Conservation (phyloP, 2,329 filamentous ascomycete genomes). For the Orbilia blumenaviensis region DNA sequence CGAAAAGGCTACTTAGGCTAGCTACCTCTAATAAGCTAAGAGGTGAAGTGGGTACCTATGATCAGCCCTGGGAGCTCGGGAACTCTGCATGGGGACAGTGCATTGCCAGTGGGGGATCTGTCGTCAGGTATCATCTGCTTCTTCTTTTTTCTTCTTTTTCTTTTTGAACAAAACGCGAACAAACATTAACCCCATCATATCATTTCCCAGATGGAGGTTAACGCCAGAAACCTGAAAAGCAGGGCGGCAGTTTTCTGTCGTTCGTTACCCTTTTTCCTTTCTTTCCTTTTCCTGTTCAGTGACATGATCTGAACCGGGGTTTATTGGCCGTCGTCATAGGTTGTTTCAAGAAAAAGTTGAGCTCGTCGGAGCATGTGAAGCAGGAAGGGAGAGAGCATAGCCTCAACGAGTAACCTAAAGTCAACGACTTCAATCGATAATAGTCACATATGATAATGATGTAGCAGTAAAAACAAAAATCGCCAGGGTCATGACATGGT, state of each 20-base stretch:
- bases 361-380: slow-evolving; percentile 10
- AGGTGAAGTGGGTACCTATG: not conserved
- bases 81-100: not conserved
- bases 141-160: too few species aligned
- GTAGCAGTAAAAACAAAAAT: not conserved
- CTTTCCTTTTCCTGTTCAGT: too few species aligned
- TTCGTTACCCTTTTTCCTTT: not conserved
- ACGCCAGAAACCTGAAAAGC: not conserved
- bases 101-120: not conserved
- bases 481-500: not conserved
- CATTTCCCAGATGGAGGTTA: not conserved
- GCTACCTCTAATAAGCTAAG: too few species aligned
- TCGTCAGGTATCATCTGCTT: not conserved
- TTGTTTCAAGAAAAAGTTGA: not conserved
- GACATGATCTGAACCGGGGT: too few species aligned
- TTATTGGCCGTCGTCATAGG: slow-evolving; percentile 2
- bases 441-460: not conserved
- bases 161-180: too few species aligned
- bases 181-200: too few species aligned
- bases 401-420: not conserved
- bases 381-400: not conserved
- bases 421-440: too few species aligned
- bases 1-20: too few species aligned
- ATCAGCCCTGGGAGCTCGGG: slow-evolving; percentile 21
- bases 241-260: not conserved